Evolutionary conservation across 1,284 basidiomycete species (phyloP), one percentile per base, ranked within the genome.

Genomic region (Paramarasmius palmivorus): DNA sequence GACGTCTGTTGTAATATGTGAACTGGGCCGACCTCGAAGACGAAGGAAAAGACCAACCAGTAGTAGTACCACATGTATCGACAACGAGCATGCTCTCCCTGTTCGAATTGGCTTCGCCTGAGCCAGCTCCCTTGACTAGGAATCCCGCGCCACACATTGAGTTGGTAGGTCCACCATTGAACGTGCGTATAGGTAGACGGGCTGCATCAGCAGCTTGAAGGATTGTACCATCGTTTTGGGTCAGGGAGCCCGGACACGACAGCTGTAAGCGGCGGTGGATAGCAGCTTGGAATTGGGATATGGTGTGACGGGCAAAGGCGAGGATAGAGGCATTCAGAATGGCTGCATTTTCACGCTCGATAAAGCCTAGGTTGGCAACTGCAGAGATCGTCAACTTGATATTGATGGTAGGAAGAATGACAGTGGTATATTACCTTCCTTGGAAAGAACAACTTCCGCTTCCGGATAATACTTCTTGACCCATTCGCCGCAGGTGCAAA

Each of bases 81-180:
- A 81, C 70, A 0, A 84, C 83, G 46, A 85, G 68, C 72, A 68
- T 78, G 66, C 48, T 67, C 67, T 54, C 64, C 52, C 67, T 68
- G 62, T 32, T 61, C 60, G 50, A 73, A 69, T 12, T 32, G 12
- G 29, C 29, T 12, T 32, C 29, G 29, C 34, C 75, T 57, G 1
- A 70, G 69, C 17, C 38, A 25, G 56, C 49, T 7, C 49, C 44
- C 38, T 61, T 57, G 0, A 81, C 75, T 14, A 85, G 70, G 62
- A 81, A 83, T 2, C 77, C 76, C 4, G 82, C 83, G 0, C 83
- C 83, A 45, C 83, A 75, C 82, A 85, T 86, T 1, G 82, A 84
- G 64, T 86, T 85, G 2, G 83, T 86, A 6, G 83, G 80, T 1
- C 83, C 83, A 35, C 79, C 81, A 17, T 79, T 79, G 64, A 86